These are phyloP conservation scores for Gracilaria vermiculophylla DNA, from an alignment of 23 red algal genomes.

Conservation along the genomic window DNA sequence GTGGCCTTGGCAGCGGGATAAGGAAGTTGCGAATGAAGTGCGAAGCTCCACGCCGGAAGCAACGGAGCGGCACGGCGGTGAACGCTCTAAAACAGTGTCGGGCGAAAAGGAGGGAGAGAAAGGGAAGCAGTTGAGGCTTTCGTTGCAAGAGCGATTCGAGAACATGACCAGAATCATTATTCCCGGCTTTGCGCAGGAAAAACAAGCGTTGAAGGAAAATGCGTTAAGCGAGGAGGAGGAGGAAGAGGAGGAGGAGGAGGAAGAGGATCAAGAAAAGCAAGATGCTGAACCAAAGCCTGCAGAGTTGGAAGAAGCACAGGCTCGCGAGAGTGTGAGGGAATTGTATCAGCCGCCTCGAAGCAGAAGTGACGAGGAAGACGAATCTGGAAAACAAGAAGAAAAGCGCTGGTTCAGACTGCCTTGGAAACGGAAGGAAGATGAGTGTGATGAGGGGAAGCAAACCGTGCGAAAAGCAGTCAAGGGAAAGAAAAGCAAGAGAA, in stretches of 20 bases:
- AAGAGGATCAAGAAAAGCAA: neutral
- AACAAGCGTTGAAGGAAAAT: neutral
- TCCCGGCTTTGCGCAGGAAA: constrained; percentile 1
- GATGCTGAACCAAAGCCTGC: neutral
- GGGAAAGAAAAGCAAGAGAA: neutral
- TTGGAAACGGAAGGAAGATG: constrained; percentile 25
- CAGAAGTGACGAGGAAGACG: neutral
- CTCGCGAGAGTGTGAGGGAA: constrained; percentile 1
- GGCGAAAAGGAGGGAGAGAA: neutral
- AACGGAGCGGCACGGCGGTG: neutral
- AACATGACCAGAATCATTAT: constrained; percentile 25
- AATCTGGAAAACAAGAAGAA: neutral
- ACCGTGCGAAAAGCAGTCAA: neutral
- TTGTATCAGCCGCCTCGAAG: constrained; percentile 5
- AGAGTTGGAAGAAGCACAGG: neutral
- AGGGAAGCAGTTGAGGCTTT: neutral
- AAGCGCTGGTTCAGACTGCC: constrained; percentile 13
- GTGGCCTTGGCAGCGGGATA: constrained; percentile 11
- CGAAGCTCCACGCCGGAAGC: neutral
- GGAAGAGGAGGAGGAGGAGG: neutral
- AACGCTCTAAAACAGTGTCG: neutral
- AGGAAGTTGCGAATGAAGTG: neutral
- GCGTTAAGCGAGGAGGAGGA: neutral
- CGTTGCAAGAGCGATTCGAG: constrained; percentile 20
- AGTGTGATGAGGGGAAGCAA: no score